These are phyloP conservation scores for Diaporthe sp. DNA, from an alignment of 2,329 filamentous ascomycete species.

Conservation along the genomic window DNA sequence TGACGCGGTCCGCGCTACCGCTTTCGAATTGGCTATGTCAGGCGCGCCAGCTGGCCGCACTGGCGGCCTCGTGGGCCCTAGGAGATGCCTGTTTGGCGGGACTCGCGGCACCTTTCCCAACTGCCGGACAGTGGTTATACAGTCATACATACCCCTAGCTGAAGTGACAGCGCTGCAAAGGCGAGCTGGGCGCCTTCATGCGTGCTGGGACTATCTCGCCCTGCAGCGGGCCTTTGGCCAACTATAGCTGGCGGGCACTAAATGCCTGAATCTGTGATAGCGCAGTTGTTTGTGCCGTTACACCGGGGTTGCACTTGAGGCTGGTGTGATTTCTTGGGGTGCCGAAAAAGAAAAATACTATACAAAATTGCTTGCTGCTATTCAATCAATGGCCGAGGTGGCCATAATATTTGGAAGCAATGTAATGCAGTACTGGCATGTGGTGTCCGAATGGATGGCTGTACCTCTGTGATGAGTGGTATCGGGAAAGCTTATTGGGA, in stretches of 20 bases:
- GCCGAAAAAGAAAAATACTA: too few species aligned
- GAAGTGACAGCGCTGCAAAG: too few species aligned
- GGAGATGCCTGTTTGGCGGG: too few species aligned
- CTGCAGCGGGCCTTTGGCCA: background rate
- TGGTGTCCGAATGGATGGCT: background rate
- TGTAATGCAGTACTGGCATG: background rate
- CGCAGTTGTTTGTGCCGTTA: background rate
- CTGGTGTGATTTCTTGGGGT: background rate
- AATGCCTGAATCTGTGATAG: background rate
- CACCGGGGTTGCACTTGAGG: background rate
- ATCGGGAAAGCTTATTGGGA: too few species aligned
- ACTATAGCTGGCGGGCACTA: background rate
- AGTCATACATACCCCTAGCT: too few species aligned
- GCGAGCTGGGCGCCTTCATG: background rate
- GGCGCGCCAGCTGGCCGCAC: too few species aligned
- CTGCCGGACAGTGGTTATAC: too few species aligned
- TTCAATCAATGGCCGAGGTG: background rate
- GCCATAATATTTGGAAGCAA: background rate
- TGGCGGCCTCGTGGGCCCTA: too few species aligned
- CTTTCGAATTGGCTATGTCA: too few species aligned
- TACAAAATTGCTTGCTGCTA: background rate
- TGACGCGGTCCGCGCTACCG: too few species aligned
- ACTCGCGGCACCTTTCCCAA: too few species aligned
- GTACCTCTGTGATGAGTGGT: too few species aligned
- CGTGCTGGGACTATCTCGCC: background rate